These are phyloP conservation scores for Pythium vanterpoolii DNA, from an alignment of 352 stramenopile genomes.

Conservation along the genomic window DNA sequence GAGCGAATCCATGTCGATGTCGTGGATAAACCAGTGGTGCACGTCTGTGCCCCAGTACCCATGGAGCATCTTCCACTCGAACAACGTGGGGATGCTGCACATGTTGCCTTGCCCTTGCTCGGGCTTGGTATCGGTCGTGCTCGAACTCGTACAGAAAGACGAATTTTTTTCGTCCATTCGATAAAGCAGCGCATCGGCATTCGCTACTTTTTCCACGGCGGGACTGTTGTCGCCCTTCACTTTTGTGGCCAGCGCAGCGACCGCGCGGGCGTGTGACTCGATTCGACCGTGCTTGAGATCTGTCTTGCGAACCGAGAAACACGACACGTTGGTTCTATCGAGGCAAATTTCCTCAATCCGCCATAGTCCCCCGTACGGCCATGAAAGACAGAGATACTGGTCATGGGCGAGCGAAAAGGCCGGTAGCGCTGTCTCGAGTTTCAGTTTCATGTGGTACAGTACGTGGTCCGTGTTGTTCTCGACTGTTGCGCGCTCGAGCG, in stretches of 20 bases:
- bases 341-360: conserved; percentile 35
- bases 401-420: conserved; percentile 25
- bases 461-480: conserved; percentile 45
- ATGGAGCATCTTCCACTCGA: conserved; percentile 61
- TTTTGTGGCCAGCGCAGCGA: conserved; percentile 34
- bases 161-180: too few species aligned
- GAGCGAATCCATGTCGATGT: conserved; percentile 29
- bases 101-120: background rate
- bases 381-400: conserved; percentile 43
- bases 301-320: conserved; percentile 42
- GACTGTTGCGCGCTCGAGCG: conserved; percentile 43
- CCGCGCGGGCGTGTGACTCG: conserved; percentile 12
- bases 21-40: conserved; percentile 54
- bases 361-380: conserved; percentile 51
- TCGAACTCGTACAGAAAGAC: too few species aligned
- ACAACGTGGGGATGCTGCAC: conserved; percentile 24
- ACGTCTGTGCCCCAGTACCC: conserved; percentile 33
- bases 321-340: conserved; percentile 29
- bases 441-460: conserved; percentile 42
- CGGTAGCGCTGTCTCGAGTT: conserved; percentile 32
- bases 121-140: background rate
- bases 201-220: background rate
- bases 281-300: conserved; percentile 30
- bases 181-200: too few species aligned
- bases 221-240: conserved; percentile 11